Base-by-base conservation (phyloP, 345 rosid species). In the Hibiscus syriacus region DNA sequence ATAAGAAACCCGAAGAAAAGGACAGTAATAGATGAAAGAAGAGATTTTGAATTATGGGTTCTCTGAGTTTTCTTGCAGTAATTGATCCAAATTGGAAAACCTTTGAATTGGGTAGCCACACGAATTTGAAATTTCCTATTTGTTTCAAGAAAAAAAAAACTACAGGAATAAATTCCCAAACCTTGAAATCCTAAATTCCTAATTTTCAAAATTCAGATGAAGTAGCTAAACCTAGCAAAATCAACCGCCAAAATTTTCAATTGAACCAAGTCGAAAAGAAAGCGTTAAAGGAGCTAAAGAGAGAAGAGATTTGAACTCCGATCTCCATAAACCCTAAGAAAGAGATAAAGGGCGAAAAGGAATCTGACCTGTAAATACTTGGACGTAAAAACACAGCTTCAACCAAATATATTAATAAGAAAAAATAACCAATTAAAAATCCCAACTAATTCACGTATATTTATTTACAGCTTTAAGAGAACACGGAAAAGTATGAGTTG, bases 261-360 rank as follows among this genome's bases (percentile, higher is more conserved):
- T 38, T 38, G 8, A 38, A 38, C 41, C 12, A 9, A 3, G 10
- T 36, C 9, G 39, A 36, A 36, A 36, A 11, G 9, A 36, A 36
- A 36, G 11, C 39, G 39, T 36, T 10, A 16, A 43, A 45, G 9
- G 14, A 16, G 16, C 14, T 5, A 30, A 49, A 32, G 32, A 22
- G 29, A 52, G 29, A 14, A 66, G 30, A 26, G 54, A 41, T 16
- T 41, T 45, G 5, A 68, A 13, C 46, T 55, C 38, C 12, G 13
- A 23, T 41, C 23, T 41, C 17, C 53, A 6, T 12, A 68, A 68
- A 68, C 71, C 70, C 64, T 68, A 68, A 12, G 16, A n/a, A 39
- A 41, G 16, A 20, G 38, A 55, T 3, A 55, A 2, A 41, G 3
- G 56, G 7, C 41, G 17, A 27, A 39, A 17, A 26, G 26, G 39